These are phyloP conservation scores for Poteriospumella lacustris DNA, from an alignment of 108 stramenopile species.

Conservation along the genomic window DNA sequence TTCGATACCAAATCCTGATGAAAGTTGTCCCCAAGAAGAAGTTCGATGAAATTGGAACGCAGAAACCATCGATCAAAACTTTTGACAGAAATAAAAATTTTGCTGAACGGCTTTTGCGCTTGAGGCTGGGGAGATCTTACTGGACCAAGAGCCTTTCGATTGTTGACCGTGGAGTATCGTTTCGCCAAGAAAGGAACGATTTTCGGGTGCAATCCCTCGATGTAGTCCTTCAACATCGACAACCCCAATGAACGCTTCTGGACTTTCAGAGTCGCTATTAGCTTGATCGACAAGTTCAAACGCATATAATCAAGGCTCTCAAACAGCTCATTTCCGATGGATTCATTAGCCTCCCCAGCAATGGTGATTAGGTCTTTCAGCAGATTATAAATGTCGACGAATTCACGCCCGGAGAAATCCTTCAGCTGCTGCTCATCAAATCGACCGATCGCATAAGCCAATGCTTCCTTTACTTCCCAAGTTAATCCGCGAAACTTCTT, in stretches of 20 bases:
- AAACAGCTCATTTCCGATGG: not conserved
- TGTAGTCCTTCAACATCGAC: constrained; percentile 6
- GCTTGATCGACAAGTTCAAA: not conserved
- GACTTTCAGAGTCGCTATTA: not conserved
- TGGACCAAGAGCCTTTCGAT: not conserved
- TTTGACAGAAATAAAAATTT: not conserved
- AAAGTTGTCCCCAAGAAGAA: constrained; percentile 10
- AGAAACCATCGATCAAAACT: constrained; percentile 1
- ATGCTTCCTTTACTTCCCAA: constrained; percentile 22
- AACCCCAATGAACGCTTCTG: constrained; percentile 22
- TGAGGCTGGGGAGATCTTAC: not conserved
- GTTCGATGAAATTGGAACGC: not conserved
- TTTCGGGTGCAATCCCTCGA: not conserved
- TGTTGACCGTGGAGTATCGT: not conserved
- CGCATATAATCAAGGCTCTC: not conserved
- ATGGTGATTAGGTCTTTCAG: not conserved
- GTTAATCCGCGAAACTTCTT: not conserved
- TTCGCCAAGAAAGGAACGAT: not conserved
- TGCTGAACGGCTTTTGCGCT: not conserved
- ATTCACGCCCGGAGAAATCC: not conserved
- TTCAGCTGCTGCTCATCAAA: not conserved
- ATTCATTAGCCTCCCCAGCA: not conserved
- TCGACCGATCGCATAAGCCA: not conserved
- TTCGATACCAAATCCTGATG: constrained; percentile 23
- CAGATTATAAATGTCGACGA: not conserved